Evolutionary conservation across 2,329 filamentous ascomycete genomes (phyloP).

Genomic region (Sporothrix phasma): DNA sequence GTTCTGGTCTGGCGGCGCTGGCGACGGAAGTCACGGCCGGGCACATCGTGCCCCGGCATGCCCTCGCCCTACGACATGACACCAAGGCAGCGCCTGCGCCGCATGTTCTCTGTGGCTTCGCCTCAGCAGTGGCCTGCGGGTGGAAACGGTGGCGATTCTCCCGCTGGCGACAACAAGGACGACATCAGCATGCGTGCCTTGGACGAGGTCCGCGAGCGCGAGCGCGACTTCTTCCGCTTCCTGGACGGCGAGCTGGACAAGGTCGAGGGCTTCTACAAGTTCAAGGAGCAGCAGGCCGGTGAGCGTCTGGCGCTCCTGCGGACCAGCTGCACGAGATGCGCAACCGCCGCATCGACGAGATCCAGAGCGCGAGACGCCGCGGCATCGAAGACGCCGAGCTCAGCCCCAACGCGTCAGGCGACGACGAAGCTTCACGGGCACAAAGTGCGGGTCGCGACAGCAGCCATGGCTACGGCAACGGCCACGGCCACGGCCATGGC

Average conservation of each 20-base stretch:
- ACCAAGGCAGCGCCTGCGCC: conserved; percentile 26
- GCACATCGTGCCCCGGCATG: conserved; percentile 16
- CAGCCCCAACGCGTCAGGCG: conserved; percentile 19
- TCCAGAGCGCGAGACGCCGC: conserved; percentile 36
- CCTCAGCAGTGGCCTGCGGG: conserved; percentile 15
- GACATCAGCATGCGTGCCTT: conserved; percentile 34
- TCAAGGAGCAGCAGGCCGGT: conserved; percentile 78
- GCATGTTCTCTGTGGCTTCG: conserved; percentile 32
- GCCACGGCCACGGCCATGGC: neutral
- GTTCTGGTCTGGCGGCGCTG: neutral
- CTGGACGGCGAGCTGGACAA: conserved; percentile 80
- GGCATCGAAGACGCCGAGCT: conserved; percentile 19
- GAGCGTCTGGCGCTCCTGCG: conserved; percentile 60
- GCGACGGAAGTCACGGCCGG: conserved; percentile 15
- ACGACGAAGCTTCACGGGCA: neutral
- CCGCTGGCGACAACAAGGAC: conserved; percentile 27
- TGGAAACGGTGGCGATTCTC: conserved; percentile 22
- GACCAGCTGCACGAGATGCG: conserved; percentile 91
- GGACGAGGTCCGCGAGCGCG: conserved; percentile 52
- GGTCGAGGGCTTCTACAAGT: conserved; percentile 79
- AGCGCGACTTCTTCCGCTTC: conserved; percentile 81
- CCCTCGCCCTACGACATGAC: conserved; percentile 17
- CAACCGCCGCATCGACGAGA: conserved; percentile 67
- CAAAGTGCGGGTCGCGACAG: neutral
- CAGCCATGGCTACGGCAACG: neutral